Percentiles rank a stretch among this genome's conserved stretches.
Evolutionary conservation across 2,329 filamentous ascomycete genomes (phyloP).

Genomic region (Parafenestella ontariensis): DNA sequence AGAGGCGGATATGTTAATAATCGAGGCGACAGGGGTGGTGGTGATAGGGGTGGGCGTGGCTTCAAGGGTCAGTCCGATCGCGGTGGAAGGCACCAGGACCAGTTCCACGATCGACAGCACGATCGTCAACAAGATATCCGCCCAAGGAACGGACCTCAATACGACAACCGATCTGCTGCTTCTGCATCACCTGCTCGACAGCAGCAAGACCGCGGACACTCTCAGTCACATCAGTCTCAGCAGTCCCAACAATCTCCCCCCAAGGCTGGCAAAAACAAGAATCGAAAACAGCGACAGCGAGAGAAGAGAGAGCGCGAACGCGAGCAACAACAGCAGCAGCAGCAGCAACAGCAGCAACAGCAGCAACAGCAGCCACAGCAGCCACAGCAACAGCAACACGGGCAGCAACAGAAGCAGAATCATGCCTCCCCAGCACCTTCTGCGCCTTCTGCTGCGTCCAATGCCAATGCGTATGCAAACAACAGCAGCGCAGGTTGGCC

Average conservation of each 20-base stretch:
- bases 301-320: slow-evolving; percentile 37
- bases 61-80: slow-evolving; percentile 34
- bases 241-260: slow-evolving; percentile 30
- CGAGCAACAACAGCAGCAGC: slow-evolving; percentile 15
- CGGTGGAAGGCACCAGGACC: slow-evolving; percentile 29
- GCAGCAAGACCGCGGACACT: slow-evolving; percentile 33
- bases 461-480: slow-evolving; percentile 28
- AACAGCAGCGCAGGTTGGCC: slow-evolving; percentile 30
- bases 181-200: slow-evolving; percentile 27
- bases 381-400: slow-evolving; percentile 14
- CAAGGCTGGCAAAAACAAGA: slow-evolving; percentile 37
- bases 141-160: slow-evolving; percentile 26
- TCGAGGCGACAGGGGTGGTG: slow-evolving; percentile 14
- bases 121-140: slow-evolving; percentile 28
- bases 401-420: slow-evolving; percentile 16
- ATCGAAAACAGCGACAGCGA: slow-evolving; percentile 37
- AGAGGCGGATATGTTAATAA: slow-evolving; percentile 18
- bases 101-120: slow-evolving; percentile 21
- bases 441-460: slow-evolving; percentile 22
- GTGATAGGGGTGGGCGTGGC: slow-evolving; percentile 29
- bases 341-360: slow-evolving; percentile 25
- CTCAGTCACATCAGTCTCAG: slow-evolving; percentile 13
- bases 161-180: slow-evolving; percentile 30
- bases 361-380: slow-evolving; percentile 20
- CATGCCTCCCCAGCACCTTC: slow-evolving; percentile 28